phyloP scores from a whole-genome alignment of 192 early-diverging fungal genomes.

The Rhizophagus clarus region DNA sequence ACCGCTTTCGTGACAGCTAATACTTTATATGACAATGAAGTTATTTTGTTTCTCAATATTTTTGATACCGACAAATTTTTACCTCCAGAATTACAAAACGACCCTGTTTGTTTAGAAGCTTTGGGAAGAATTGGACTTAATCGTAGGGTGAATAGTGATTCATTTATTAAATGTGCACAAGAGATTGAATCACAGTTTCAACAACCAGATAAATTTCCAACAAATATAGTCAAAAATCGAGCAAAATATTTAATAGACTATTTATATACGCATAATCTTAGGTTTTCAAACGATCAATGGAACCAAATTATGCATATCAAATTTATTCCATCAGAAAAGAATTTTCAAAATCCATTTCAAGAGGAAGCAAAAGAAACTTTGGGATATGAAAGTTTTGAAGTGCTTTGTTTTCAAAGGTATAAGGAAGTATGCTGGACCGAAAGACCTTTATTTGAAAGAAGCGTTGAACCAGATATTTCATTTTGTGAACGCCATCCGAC shows the following conservation, averaged over 20 bases:
- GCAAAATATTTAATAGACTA: neutral
- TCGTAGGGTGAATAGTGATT: neutral
- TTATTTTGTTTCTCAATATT: neutral
- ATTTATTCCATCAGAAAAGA: slow-evolving; percentile 2
- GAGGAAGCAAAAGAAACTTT: neutral
- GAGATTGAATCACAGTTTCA: neutral
- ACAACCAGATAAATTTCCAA: neutral
- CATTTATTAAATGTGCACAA: slow-evolving; percentile 9
- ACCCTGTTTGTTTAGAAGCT: neutral
- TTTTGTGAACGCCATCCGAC: neutral
- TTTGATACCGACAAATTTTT: slow-evolving; percentile 5
- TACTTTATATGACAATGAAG: neutral
- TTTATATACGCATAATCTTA: neutral
- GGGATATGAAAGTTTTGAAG: neutral
- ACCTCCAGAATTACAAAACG: neutral
- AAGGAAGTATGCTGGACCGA: neutral
- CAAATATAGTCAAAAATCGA: neutral
- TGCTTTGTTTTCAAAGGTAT: neutral
- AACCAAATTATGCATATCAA: neutral
- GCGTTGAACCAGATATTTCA: neutral
- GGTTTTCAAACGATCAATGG: neutral
- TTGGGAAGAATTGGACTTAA: neutral
- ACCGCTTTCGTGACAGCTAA: neutral
- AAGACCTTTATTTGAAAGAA: neutral
- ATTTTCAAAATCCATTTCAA: neutral